phyloP scores from a whole-genome alignment of 2,329 filamentous ascomycete species.

The Epichloe gansuensis region DNA sequence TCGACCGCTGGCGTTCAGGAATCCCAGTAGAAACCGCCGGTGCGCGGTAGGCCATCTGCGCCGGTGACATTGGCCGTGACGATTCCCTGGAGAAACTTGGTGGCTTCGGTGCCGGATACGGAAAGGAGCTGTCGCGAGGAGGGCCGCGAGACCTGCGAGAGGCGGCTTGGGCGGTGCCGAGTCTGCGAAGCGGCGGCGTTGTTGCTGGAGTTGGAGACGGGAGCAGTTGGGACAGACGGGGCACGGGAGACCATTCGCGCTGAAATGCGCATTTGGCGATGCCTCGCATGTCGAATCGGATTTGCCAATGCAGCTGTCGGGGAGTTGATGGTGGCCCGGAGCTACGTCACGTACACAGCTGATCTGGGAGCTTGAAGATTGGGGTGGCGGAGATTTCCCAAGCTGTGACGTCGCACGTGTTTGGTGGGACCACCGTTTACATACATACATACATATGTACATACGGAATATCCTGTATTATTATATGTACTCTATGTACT shows the following conservation, averaged over 20 bases:
- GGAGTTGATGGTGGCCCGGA: not conserved
- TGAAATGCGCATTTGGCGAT: slow-evolving; percentile 7
- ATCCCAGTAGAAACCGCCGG: slow-evolving; percentile 61
- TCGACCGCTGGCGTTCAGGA: slow-evolving; percentile 75
- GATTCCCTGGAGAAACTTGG: slow-evolving; percentile 79
- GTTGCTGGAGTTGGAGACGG: slow-evolving; percentile 12
- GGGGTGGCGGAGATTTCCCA: not conserved
- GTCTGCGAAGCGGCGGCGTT: slow-evolving; percentile 21
- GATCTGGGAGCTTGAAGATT: not conserved
- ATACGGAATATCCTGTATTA: no score
- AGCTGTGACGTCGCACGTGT: slow-evolving; percentile 3
- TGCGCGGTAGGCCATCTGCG: slow-evolving; percentile 21
- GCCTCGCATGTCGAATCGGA: slow-evolving; percentile 1
- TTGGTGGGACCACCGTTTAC: not conserved
- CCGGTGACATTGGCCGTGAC: slow-evolving; percentile 50
- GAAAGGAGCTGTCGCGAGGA: slow-evolving; percentile 72
- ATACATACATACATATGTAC: no score
- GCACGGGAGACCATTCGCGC: slow-evolving; percentile 18
- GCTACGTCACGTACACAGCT: not conserved
- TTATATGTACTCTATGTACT: no score
- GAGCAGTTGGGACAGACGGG: slow-evolving; percentile 2
- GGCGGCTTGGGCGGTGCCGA: slow-evolving; percentile 29
- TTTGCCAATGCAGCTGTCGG: not conserved
- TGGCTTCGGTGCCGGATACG: slow-evolving; percentile 65
- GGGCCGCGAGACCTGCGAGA: slow-evolving; percentile 34